A percentile compares a stretch with the other conserved stretches of the same genome.
Conservation (phyloP, 106 monocot genomes). For the Alisma plantagoaquatica region DNA sequence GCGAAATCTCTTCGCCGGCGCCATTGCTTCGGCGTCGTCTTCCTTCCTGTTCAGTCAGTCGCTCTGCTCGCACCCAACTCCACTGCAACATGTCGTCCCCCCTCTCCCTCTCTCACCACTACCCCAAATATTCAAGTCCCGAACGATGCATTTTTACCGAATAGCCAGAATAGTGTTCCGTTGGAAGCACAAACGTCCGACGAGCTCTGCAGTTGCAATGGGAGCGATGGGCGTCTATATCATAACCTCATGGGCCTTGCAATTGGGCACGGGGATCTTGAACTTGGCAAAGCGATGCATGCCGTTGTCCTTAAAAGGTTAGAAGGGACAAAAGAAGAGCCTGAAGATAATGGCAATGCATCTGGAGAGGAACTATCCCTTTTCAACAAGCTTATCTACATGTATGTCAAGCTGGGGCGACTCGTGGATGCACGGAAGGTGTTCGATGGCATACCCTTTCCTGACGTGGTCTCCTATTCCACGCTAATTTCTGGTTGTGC, state of each 20-base stretch:
- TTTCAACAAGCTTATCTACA: constrained; percentile 43
- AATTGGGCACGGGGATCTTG: constrained; percentile 20
- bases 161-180: neutral
- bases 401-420: constrained; percentile 35
- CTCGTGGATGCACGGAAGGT: constrained; percentile 40
- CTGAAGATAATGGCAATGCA: too few relatives aligned
- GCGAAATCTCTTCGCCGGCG: neutral
- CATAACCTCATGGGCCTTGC: constrained; percentile 46
- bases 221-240: neutral
- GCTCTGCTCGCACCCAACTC: constrained; percentile 2
- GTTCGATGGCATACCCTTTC: constrained; percentile 38
- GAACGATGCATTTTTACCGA: neutral
- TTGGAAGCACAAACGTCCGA: neutral
- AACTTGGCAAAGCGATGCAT: constrained; percentile 39
- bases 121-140: neutral
- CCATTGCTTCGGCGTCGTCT: neutral
- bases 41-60: neutral
- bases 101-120: neutral
- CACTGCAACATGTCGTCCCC: neutral
- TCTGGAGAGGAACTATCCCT: constrained; percentile 9
- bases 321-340: neutral
- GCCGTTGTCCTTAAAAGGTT: constrained; percentile 26
- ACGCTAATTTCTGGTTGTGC: constrained; percentile 55
- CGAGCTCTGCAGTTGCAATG: neutral
- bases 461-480: constrained; percentile 53